Percentiles rank a stretch among this genome's conserved stretches.
Conservation (phyloP, 2,329 filamentous ascomycete species). For the Hymenotorrendiella dingleyae region DNA sequence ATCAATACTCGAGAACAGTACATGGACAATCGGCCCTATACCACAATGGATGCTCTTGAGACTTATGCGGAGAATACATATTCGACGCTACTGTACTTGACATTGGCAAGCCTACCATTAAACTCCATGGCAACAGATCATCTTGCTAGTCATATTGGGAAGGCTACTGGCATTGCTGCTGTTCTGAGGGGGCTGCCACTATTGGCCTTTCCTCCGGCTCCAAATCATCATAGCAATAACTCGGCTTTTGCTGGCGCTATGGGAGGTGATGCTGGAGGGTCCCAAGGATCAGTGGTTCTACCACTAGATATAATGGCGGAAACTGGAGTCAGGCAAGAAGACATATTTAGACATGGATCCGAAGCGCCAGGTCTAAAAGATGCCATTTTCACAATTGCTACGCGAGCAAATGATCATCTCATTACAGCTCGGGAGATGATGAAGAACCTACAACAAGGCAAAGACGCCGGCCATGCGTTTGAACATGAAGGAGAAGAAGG, state of each 20-base stretch:
- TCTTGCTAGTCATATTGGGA: conserved; percentile 89
- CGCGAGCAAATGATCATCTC: conserved; percentile 88
- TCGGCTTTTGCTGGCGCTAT: conserved; percentile 34
- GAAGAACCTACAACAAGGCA: conserved; percentile 66
- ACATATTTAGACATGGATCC: conserved; percentile 75
- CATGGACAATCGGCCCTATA: conserved; percentile 77
- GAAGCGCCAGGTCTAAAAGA: conserved; percentile 77
- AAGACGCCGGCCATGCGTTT: conserved; percentile 77
- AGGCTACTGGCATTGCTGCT: conserved; percentile 82
- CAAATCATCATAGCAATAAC: conserved; percentile 49
- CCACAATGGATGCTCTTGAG: conserved; percentile 67
- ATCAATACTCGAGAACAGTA: conserved; percentile 77
- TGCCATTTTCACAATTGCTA: conserved; percentile 87
- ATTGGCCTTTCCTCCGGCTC: conserved; percentile 69
- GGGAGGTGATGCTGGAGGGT: conserved; percentile 31
- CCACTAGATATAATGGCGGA: conserved; percentile 89
- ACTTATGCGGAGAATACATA: conserved; percentile 93
- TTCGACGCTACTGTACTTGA: conserved; percentile 85
- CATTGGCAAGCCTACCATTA: conserved; percentile 71
- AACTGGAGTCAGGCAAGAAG: conserved; percentile 75
- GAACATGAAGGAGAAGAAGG: conserved; percentile 79
- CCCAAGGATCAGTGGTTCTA: conserved; percentile 65
- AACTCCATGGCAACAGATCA: conserved; percentile 84
- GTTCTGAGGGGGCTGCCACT: conserved; percentile 83
- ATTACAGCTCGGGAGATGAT: conserved; percentile 93